phyloP scores from a whole-genome alignment of 2,329 filamentous ascomycete genomes.

The Penicillium sp. region DNA sequence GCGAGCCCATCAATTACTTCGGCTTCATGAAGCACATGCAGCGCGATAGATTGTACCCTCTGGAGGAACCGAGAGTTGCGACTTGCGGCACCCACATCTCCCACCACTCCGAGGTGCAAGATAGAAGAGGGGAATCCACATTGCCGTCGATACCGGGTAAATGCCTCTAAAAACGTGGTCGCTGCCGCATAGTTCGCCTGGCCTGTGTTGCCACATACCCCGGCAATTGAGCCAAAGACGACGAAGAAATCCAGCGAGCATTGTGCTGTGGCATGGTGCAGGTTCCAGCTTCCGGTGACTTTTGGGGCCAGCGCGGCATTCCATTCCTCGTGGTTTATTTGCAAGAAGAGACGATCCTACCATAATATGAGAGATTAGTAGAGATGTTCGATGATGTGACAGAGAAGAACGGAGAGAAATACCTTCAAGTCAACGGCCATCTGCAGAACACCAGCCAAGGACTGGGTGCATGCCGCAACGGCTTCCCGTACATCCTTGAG shows the following conservation, averaged over 20 bases:
- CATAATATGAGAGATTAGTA: not conserved
- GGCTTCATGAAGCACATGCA: slow-evolving; percentile 1
- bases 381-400: too few relatives aligned
- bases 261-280: slow-evolving; percentile 21
- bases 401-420: not conserved
- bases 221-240: slow-evolving; percentile 37
- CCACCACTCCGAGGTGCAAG: slow-evolving; percentile 29
- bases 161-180: slow-evolving; percentile 34
- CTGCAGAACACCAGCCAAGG: slow-evolving; percentile 7
- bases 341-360: slow-evolving; percentile 24
- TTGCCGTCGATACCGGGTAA: slow-evolving; percentile 26
- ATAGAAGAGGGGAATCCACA: slow-evolving; percentile 22
- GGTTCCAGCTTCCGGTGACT: slow-evolving; percentile 31
- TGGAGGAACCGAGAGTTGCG: slow-evolving; percentile 16
- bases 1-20: slow-evolving; percentile 2
- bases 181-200: slow-evolving; percentile 44
- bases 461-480: not conserved
- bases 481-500: slow-evolving; percentile 1
- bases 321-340: slow-evolving; percentile 40
- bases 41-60: slow-evolving; percentile 8
- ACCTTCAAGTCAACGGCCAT: slow-evolving; percentile 11
- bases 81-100: slow-evolving; percentile 27
- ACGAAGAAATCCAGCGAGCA: slow-evolving; percentile 26
- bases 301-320: slow-evolving; percentile 33
- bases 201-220: slow-evolving; percentile 36